These are phyloP conservation scores for Scytalidium lignicola DNA, from an alignment of 2,329 filamentous ascomycete genomes.

Conservation along the genomic window DNA sequence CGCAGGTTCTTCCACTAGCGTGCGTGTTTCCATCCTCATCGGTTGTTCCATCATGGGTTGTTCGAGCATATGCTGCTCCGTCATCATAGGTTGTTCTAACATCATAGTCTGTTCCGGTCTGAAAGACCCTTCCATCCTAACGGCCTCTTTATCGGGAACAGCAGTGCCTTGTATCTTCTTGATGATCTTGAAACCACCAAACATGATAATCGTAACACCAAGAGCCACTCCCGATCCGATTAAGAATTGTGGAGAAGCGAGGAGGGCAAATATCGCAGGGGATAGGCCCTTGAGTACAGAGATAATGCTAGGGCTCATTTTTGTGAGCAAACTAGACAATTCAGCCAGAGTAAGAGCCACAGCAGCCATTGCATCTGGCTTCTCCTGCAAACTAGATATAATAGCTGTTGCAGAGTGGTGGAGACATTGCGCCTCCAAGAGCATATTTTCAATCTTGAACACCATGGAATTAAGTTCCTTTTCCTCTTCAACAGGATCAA, in stretches of 20 bases:
- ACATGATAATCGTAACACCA: conserved; percentile 90
- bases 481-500: conserved; percentile 40
- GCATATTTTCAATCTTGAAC: conserved; percentile 65
- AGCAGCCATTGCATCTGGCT: conserved; percentile 86
- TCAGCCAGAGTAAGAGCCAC: conserved; percentile 91
- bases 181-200: conserved; percentile 96
- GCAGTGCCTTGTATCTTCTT: conserved; percentile 63
- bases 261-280: conserved; percentile 78
- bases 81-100: background rate
- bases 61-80: background rate
- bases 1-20: background rate
- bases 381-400: conserved; percentile 74
- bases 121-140: conserved; percentile 6
- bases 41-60: background rate
- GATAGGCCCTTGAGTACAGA: conserved; percentile 71
- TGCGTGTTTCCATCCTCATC: no score
- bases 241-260: conserved; percentile 88
- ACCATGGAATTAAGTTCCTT: conserved; percentile 64
- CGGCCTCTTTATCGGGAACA: conserved; percentile 17
- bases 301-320: conserved; percentile 80
- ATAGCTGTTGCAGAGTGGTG: conserved; percentile 79
- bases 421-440: conserved; percentile 84
- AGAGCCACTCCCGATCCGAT: conserved; percentile 86
- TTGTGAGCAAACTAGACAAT: conserved; percentile 73
- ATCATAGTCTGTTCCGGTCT: background rate